Evolutionary conservation across 2,329 filamentous ascomycete species (phyloP).

Genomic region (Aspergillus uvarum): DNA sequence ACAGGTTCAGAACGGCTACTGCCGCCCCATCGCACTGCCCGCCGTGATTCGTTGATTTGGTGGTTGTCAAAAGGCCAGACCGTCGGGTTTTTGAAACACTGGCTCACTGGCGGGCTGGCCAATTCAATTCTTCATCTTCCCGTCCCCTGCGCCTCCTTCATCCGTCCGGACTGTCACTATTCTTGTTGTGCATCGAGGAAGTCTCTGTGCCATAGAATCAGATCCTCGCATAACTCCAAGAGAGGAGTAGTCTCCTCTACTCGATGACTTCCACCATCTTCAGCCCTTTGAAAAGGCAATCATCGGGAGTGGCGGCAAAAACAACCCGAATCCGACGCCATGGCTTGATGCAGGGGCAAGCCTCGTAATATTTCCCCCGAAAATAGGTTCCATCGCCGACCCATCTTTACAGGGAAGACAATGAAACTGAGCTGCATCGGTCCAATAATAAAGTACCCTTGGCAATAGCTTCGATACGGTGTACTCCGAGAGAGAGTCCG

Average conservation of each 20-base stretch:
- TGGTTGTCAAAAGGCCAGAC: background rate
- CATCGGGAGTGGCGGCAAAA: background rate
- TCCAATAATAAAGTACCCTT: background rate
- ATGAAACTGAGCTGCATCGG: background rate
- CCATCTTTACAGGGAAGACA: background rate
- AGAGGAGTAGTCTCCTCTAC: no score
- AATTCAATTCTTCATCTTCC: background rate
- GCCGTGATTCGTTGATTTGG: background rate
- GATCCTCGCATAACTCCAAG: no score
- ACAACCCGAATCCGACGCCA: background rate
- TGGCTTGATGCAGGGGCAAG: background rate
- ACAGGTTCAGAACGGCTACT: background rate
- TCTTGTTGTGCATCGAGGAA: no score
- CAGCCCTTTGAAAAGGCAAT: background rate
- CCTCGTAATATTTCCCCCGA: background rate
- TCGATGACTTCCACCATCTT: background rate
- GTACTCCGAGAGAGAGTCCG: background rate
- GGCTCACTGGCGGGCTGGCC: no score
- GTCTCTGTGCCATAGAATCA: no score
- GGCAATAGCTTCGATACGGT: background rate
- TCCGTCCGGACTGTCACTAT: no score
- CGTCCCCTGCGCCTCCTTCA: no score
- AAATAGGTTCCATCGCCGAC: background rate
- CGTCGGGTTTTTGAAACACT: constrained; percentile 3
- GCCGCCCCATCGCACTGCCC: background rate